Base-by-base conservation (phyloP, 2,329 filamentous ascomycete species). In the Ilyonectria robusta region DNA sequence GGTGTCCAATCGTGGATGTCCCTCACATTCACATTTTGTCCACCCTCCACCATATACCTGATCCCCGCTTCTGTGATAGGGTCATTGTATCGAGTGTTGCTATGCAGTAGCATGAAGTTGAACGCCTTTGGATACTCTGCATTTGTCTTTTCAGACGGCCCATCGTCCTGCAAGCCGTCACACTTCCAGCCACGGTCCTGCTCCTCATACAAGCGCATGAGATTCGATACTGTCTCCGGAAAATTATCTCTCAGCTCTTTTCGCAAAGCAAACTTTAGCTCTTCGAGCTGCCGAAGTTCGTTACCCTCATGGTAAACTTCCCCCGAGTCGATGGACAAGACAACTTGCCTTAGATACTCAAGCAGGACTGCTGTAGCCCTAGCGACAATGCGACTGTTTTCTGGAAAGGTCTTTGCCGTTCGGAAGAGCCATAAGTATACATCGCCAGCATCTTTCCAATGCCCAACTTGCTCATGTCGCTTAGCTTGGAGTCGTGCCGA, bases 1-100 rank as follows among this genome's bases (percentile, higher is more conserved):
- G 62, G 62, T 11, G 70, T 71, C 71, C 74, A 75, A 10, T 67
- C 63, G 23, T 69, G 48, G 33, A 71, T 67, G 51, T 76, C 73
- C 10, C 46, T 66, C 26, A 10, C 29, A 26, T 70, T 50, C 21
- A 70, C 33, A 8, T 56, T 33, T 10, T 62, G 56, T 17, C 50
- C 48, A 47, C 6, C 21, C 15, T 42, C 15, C 2, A 42, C 11
- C 15, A 42, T 3, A 19, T 3, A 2, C 40, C n/a, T 42, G 2
- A 13, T 19, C 40, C 15, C n/a, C 40, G 23, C 23, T 15, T 40
- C 35, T 4, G 35, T 17, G 35, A 15, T 17, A 15, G 35, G 13
- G 17, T 13, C 17, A 6, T 15, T 5, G 3, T 8, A 37, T n/a
- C 21, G 21, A 23, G 21, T 23, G 21, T 23, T 23, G 21, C 21